A percentile compares a stretch with the other conserved stretches of the same genome.
These are phyloP conservation scores for Hydrangea macrophylla DNA, from an alignment of 148 eudicot genomes.

Conservation along the genomic window DNA sequence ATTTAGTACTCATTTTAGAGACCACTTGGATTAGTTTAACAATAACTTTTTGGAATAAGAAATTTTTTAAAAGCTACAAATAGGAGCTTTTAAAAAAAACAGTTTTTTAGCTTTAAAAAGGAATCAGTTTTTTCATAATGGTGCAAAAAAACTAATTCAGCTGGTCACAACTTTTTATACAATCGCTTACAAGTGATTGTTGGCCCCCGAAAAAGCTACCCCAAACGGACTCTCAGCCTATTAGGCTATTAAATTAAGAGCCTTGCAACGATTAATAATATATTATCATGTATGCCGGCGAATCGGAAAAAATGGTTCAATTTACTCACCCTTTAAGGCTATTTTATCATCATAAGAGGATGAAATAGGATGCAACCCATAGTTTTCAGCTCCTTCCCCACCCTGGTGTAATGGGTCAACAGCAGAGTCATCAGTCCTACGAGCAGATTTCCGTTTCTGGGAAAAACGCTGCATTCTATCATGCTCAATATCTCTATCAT, in stretches of 20 bases:
- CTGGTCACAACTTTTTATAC: too few species aligned
- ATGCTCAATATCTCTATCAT: conserved; percentile 35
- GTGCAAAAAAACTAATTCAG: too few species aligned
- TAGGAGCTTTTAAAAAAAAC: too few species aligned
- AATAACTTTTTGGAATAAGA: too few species aligned
- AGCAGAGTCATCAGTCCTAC: conserved; percentile 27
- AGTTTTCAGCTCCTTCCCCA: conserved; percentile 27
- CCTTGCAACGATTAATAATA: not conserved
- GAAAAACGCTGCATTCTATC: conserved; percentile 21
- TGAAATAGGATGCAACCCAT: conserved; percentile 16
- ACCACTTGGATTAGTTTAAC: too few species aligned
- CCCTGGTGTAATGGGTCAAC: conserved; percentile 37
- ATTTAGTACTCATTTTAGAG: too few species aligned
- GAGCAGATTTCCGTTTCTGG: conserved; percentile 29
- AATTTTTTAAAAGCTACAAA: too few species aligned
- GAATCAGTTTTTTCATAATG: too few species aligned
- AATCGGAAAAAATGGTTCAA: conserved; percentile 2
- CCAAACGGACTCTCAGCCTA: too few species aligned
- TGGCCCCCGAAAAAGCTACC: too few species aligned
- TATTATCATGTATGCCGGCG: not conserved
- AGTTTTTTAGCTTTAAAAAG: not conserved
- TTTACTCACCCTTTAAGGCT: conserved; percentile 21
- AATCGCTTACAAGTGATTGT: too few species aligned
- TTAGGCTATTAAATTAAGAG: not conserved
- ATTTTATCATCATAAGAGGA: conserved; percentile 31